Percentiles rank a stretch among this genome's conserved stretches.
These are phyloP conservation scores for Fraxinus velutina DNA, from an alignment of 305 asterid genomes.

Conservation along the genomic window DNA sequence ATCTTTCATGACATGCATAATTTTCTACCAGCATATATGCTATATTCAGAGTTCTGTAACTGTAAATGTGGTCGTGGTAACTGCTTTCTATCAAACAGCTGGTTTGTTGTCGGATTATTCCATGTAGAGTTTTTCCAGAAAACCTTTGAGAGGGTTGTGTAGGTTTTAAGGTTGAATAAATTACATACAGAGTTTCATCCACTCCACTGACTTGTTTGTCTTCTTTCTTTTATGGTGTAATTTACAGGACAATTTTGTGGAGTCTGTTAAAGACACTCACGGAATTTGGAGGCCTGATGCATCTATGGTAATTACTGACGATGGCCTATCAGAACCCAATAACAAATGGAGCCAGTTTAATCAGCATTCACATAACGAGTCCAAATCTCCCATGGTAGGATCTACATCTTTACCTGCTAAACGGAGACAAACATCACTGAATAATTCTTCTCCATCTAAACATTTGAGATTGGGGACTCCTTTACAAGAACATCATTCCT, in stretches of 20 bases:
- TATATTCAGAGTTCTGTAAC: not conserved
- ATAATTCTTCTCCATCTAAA: conserved; percentile 46
- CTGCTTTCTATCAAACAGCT: not conserved
- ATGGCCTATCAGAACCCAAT: conserved; percentile 15
- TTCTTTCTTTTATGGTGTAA: not conserved
- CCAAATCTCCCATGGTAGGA: conserved; percentile 37
- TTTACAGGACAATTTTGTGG: conserved; percentile 12
- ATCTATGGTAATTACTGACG: conserved; percentile 14
- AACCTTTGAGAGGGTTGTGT: not conserved
- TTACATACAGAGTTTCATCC: not conserved
- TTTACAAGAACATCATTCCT: conserved; percentile 40
- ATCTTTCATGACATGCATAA: not conserved
- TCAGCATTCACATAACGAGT: conserved; percentile 33
- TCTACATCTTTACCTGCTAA: conserved; percentile 46
- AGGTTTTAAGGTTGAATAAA: not conserved
- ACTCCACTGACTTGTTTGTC: not conserved
- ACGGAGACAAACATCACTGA: conserved; percentile 28
- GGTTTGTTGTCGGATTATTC: not conserved
- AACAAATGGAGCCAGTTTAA: conserved; percentile 23
- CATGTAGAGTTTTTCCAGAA: not conserved
- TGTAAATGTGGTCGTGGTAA: not conserved
- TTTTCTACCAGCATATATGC: not conserved
- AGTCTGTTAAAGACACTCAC: conserved; percentile 19
- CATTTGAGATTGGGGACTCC: conserved; percentile 40
- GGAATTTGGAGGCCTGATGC: not conserved